phyloP scores from a whole-genome alignment of 73 alveolate genomes.

The Symbiodinium natans region DNA sequence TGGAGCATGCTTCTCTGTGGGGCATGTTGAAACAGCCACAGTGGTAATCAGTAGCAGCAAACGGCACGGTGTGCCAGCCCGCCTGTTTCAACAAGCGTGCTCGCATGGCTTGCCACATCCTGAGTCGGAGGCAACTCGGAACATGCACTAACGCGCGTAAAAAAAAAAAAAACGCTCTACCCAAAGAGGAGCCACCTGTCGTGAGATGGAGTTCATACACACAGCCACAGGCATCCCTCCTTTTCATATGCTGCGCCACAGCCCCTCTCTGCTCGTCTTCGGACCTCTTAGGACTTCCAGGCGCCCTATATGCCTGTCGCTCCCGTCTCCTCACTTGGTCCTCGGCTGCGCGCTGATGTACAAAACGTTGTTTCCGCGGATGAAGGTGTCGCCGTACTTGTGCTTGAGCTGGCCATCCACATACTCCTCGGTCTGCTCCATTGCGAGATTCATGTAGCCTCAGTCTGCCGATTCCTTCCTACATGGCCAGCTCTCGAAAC shows the following conservation, averaged over 20 bases:
- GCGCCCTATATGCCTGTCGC: no score
- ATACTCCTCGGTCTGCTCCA: conserved; percentile 93
- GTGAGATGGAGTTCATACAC: no score
- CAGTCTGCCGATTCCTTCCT: background rate
- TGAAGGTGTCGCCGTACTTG: conserved; percentile 87
- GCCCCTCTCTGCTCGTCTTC: no score
- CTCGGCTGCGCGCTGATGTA: conserved; percentile 77
- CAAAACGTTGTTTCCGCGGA: conserved; percentile 82
- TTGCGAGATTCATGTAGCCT: conserved; percentile 92
- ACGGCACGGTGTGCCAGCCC: no score
- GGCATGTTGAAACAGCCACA: no score
- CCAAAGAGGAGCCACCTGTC: no score
- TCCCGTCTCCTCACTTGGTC: background rate
- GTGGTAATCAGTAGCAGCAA: no score
- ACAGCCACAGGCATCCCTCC: background rate
- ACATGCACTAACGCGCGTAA: no score
- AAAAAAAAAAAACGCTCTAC: no score
- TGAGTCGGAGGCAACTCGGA: background rate
- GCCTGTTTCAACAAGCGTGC: background rate
- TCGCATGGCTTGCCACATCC: background rate
- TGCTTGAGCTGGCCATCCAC: conserved; percentile 82
- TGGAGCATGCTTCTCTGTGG: no score
- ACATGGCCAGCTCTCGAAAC: background rate
- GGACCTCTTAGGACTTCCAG: no score
- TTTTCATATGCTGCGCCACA: background rate